Conservation (phyloP, 2,329 filamentous ascomycete species). For the Periconia sp. region DNA sequence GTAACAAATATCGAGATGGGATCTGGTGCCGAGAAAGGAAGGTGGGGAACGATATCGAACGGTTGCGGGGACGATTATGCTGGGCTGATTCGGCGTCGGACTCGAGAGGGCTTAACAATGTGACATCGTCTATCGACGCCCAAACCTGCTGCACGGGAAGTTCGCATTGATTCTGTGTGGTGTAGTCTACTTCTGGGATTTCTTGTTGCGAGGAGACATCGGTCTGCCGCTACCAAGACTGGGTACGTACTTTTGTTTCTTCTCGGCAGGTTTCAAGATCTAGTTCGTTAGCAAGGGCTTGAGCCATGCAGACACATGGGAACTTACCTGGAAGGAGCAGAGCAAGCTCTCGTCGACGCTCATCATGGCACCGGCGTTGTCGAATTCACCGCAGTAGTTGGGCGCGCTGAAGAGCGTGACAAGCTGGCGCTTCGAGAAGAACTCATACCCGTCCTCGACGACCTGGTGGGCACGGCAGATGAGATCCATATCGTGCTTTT, state of each 20-base stretch:
- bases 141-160: conserved; percentile 84
- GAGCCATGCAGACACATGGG: not conserved
- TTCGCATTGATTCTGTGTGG: conserved; percentile 38
- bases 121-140: conserved; percentile 74
- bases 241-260: conserved; percentile 99
- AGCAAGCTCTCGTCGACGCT: conserved; percentile 97
- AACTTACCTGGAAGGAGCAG: conserved; percentile 92
- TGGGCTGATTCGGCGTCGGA: conserved; percentile 36
- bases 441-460: conserved; percentile 98
- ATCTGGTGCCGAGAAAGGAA: conserved; percentile 37
- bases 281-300: conserved; percentile 47
- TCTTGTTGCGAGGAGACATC: conserved; percentile 73
- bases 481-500: conserved; percentile 99
- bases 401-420: conserved; percentile 97
- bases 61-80: conserved; percentile 32
- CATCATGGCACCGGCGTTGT: conserved; percentile 99
- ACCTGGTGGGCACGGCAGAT: conserved; percentile 99
- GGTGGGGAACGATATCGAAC: conserved; percentile 42
- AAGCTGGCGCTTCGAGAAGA: conserved; percentile 97
- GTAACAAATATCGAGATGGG: conserved; percentile 34
- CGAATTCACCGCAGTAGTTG: conserved; percentile 99
- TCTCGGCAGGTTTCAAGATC: conserved; percentile 99
- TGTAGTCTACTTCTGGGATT: conserved; percentile 64
- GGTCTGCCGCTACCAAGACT: conserved; percentile 73
- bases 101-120: conserved; percentile 41